Evolutionary conservation across 2,329 filamentous ascomycete genomes (phyloP).

Genomic region (Trichoderma sp.): DNA sequence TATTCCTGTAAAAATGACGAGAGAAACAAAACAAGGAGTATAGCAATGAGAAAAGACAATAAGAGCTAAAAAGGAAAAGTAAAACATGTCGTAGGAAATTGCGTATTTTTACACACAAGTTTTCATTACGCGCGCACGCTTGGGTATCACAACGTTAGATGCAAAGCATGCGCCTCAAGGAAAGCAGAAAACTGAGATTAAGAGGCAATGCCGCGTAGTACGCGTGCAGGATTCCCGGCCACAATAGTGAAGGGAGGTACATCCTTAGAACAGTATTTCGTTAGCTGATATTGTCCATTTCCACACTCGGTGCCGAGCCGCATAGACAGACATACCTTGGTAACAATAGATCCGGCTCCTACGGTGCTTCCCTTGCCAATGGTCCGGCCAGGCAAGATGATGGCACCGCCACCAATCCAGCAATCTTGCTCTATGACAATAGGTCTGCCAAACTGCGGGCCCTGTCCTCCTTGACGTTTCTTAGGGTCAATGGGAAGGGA

Average conservation of each 20-base stretch:
- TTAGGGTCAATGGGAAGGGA: conserved; percentile 72
- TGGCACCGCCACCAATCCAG: conserved; percentile 77
- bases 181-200: conserved; percentile 12
- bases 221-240: conserved; percentile 67
- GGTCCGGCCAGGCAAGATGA: conserved; percentile 75
- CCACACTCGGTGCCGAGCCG: not conserved
- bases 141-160: conserved; percentile 37
- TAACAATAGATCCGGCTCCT: conserved; percentile 83
- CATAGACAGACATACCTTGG: conserved; percentile 55
- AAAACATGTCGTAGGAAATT: not conserved
- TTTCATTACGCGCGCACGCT: conserved; percentile 18
- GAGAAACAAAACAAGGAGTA: not conserved
- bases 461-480: conserved; percentile 71
- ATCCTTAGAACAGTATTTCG: conserved; percentile 42
- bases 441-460: conserved; percentile 67
- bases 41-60: not conserved
- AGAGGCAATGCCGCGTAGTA: conserved; percentile 46
- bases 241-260: conserved; percentile 69
- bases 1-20: conserved; percentile 1
- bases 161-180: conserved; percentile 21
- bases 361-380: conserved; percentile 79
- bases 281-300: conserved; percentile 25
- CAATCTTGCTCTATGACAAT: conserved; percentile 85
- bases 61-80: not conserved
- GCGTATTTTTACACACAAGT: conserved; percentile 26